Evolutionary conservation across 768 basidiomycete species (phyloP).

Genomic region (Trametes punicea): DNA sequence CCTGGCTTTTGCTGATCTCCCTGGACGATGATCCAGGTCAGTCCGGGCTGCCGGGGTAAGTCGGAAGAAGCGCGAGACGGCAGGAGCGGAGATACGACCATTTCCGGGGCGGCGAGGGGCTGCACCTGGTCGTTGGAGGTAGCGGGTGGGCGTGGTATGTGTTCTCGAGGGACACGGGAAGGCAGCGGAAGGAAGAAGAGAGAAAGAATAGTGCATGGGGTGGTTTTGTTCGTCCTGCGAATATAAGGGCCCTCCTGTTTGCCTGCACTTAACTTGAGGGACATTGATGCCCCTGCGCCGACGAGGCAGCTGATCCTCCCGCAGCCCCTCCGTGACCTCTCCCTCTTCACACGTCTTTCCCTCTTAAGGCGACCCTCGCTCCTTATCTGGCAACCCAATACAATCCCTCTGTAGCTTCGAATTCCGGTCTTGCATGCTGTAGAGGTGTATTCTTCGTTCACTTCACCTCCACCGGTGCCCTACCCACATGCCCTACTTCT

Average conservation of each 20-base stretch:
- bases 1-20: conserved; percentile 7
- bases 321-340: conserved; percentile 7
- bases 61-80: conserved; percentile 9
- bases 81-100: neutral
- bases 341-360: neutral
- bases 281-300: neutral
- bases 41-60: neutral
- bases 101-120: neutral
- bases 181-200: neutral
- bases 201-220: neutral
- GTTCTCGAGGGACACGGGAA: neutral
- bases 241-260: conserved; percentile 3
- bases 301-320: conserved; percentile 13
- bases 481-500: too few species aligned
- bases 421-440: too few species aligned
- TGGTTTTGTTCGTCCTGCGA: neutral
- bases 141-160: neutral
- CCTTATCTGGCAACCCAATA: conserved; percentile 9
- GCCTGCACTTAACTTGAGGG: neutral
- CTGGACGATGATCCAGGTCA: conserved; percentile 7
- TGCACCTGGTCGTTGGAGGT: neutral
- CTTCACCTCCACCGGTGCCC: too few species aligned
- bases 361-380: neutral
- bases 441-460: too few species aligned
- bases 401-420: too few species aligned